Percentiles rank a stretch among this genome's conserved stretches.
phyloP scores from a whole-genome alignment of 2,329 filamentous ascomycete species.

The Stemphylium lycopersici region DNA sequence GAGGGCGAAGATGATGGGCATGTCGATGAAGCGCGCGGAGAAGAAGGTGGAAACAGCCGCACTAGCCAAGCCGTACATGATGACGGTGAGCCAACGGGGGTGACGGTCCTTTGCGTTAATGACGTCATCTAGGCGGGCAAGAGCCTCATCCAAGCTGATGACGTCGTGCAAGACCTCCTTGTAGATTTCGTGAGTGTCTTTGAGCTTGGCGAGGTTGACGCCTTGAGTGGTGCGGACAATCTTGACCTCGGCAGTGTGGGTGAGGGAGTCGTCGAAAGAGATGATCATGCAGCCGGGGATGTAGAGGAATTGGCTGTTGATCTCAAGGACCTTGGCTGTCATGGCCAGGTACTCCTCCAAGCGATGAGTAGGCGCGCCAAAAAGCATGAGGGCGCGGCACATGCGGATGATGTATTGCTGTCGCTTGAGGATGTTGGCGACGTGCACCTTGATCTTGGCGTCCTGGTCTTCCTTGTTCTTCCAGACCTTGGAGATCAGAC shows the following conservation, averaged over 20 bases:
- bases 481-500: constrained; percentile 34
- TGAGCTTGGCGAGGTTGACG: constrained; percentile 73
- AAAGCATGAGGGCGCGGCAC: constrained; percentile 84
- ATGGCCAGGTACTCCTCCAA: constrained; percentile 90
- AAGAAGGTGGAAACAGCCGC: constrained; percentile 80
- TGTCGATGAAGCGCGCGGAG: constrained; percentile 74
- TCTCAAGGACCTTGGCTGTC: constrained; percentile 82
- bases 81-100: constrained; percentile 56
- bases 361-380: constrained; percentile 87
- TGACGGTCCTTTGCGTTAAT: constrained; percentile 63
- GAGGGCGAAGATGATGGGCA: constrained; percentile 77
- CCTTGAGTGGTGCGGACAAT: constrained; percentile 72
- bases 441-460: constrained; percentile 63
- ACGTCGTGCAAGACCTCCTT: constrained; percentile 79
- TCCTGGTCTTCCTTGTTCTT: constrained; percentile 54
- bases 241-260: constrained; percentile 79
- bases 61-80: constrained; percentile 76
- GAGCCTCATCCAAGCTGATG: constrained; percentile 72
- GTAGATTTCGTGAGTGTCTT: constrained; percentile 77
- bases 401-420: constrained; percentile 86
- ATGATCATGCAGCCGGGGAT: constrained; percentile 92
- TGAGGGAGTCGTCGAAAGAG: constrained; percentile 72
- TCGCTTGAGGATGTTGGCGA: constrained; percentile 73
- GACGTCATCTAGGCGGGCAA: constrained; percentile 66
- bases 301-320: constrained; percentile 87